These are phyloP conservation scores for Lecanicillium sp. DNA, from an alignment of 2,329 filamentous ascomycete genomes.

Conservation along the genomic window DNA sequence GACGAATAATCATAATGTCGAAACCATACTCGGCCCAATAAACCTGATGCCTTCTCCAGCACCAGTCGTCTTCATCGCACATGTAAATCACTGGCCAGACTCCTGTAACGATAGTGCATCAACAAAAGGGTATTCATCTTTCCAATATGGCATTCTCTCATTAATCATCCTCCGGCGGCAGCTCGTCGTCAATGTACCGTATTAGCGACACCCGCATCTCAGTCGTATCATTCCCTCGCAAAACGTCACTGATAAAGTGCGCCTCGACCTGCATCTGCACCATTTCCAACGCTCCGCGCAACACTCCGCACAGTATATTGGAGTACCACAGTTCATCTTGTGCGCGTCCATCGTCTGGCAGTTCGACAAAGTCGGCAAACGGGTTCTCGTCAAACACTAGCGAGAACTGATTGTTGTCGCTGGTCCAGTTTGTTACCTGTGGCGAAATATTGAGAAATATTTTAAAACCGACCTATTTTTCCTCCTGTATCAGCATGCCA, in stretches of 20 bases:
- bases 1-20: no score
- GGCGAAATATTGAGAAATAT: constrained; percentile 97
- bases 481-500: no score
- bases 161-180: constrained; percentile 93
- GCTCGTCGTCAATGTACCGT: constrained; percentile 93
- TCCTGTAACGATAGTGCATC: no score
- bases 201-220: constrained; percentile 93
- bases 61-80: no score
- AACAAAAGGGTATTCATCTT: no score
- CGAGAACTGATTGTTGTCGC: constrained; percentile 93
- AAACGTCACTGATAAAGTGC: constrained; percentile 88
- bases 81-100: no score
- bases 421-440: constrained; percentile 89
- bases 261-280: constrained; percentile 99
- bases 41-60: no score
- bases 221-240: constrained; percentile 89
- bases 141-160: no score
- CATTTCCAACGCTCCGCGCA: constrained; percentile 92
- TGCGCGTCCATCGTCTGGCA: constrained; percentile 89
- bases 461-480: constrained; percentile 88
- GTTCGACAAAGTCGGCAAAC: constrained; percentile 90
- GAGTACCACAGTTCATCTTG: constrained; percentile 98
- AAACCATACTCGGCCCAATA: no score
- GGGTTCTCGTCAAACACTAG: constrained; percentile 96
- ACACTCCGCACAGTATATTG: constrained; percentile 89